Percentiles rank a stretch among this genome's conserved stretches.
These are phyloP conservation scores for Pezicula neosporulosa DNA, from an alignment of 2,329 filamentous ascomycete species.

Conservation along the genomic window DNA sequence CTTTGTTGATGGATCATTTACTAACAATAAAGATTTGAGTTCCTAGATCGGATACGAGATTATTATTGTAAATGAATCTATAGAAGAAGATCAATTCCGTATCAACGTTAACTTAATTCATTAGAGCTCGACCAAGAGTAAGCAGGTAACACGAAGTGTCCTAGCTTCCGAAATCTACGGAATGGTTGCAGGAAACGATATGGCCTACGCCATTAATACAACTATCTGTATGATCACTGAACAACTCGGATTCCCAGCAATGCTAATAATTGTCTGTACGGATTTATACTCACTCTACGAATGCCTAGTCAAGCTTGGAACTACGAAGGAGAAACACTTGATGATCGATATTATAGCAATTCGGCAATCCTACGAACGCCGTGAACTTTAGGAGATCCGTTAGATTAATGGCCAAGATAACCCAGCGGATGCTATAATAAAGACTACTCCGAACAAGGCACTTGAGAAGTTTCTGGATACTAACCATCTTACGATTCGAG, in stretches of 20 bases:
- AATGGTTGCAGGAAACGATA: conserved; percentile 10
- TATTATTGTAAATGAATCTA: conserved; percentile 9
- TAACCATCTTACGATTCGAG: conserved; percentile 4
- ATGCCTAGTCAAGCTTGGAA: conserved; percentile 12
- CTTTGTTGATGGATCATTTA: conserved; percentile 12
- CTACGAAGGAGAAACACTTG: conserved; percentile 13
- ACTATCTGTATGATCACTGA: conserved; percentile 5
- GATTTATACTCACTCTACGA: conserved; percentile 15
- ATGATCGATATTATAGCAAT: conserved; percentile 20
- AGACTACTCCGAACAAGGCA: conserved; percentile 5
- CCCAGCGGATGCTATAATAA: conserved; percentile 8
- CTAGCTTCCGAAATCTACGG: conserved; percentile 13
- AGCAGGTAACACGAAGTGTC: conserved; percentile 9
- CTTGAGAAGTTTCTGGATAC: conserved; percentile 7
- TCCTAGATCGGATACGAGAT: conserved; percentile 15
- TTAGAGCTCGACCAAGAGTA: conserved; percentile 12
- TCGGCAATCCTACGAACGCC: conserved; percentile 12
- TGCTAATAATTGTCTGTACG: conserved; percentile 11
- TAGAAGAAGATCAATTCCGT: conserved; percentile 3
- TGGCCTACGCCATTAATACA: conserved; percentile 3
- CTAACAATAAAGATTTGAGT: conserved; percentile 16
- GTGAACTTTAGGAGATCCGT: conserved; percentile 10
- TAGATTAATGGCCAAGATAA: conserved; percentile 15
- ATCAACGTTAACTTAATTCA: conserved; percentile 11
- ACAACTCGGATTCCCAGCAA: not conserved